Conservation (phyloP, 2,329 filamentous ascomycete species). For the Monilinia vaccinii-corymbosi region DNA sequence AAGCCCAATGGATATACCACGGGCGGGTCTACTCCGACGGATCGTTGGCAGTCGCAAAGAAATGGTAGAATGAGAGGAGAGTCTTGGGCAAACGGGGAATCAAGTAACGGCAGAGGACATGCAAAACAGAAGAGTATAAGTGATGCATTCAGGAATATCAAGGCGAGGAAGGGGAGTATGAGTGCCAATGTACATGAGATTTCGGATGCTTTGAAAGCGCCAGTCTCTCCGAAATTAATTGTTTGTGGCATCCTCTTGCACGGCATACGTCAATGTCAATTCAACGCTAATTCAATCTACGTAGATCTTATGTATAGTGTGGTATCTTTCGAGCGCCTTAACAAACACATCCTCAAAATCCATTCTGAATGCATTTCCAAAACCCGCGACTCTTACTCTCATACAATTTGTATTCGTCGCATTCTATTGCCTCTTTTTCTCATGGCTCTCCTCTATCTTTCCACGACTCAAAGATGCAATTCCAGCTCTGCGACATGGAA, state of each 20-base stretch:
- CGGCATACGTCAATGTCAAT: constrained; percentile 14
- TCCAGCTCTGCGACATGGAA: constrained; percentile 74
- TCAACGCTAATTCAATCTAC: constrained; percentile 19
- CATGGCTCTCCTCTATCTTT: constrained; percentile 65
- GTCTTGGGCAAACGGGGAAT: constrained; percentile 19
- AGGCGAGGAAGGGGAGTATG: constrained; percentile 73
- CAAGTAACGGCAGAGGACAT: constrained; percentile 36
- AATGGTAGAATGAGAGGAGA: constrained; percentile 32
- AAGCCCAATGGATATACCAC: constrained; percentile 24
- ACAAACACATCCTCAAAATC: constrained; percentile 98
- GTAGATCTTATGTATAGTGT: constrained; percentile 75
- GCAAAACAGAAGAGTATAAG: constrained; percentile 75
- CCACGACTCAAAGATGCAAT: constrained; percentile 61
- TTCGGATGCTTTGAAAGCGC: constrained; percentile 81
- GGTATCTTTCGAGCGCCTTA: constrained; percentile 92
- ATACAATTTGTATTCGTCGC: constrained; percentile 92
- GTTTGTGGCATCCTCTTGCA: constrained; percentile 42
- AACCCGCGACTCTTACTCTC: constrained; percentile 83
- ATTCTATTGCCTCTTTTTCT: constrained; percentile 72
- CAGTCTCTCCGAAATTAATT: constrained; percentile 78
- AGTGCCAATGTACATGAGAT: constrained; percentile 91
- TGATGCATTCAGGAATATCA: constrained; percentile 78
- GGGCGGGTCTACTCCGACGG: constrained; percentile 30
- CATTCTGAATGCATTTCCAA: constrained; percentile 84
- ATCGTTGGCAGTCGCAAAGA: constrained; percentile 54